Evolutionary conservation across 1,139 yeast genomes (phyloP).

Genomic region (Sugiyamaella japonica): DNA sequence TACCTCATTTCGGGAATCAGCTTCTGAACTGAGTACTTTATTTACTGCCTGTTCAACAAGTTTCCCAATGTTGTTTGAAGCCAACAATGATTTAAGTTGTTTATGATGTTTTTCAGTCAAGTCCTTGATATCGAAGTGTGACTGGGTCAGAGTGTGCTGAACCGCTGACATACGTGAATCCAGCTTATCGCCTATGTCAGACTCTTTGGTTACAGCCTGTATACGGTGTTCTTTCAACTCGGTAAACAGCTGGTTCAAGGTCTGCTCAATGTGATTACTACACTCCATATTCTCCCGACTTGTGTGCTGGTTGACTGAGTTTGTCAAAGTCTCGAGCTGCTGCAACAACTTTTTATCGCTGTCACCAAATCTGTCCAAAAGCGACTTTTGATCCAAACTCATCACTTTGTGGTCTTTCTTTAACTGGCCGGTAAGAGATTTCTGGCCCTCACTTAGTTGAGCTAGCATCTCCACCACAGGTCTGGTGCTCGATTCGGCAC

Average conservation of each 20-base stretch:
- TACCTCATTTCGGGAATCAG: background rate
- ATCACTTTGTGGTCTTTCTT: background rate
- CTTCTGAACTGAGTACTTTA: background rate
- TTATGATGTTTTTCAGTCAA: background rate
- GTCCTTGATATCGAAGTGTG: background rate
- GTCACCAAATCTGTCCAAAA: background rate
- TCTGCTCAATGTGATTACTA: background rate
- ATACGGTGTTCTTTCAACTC: background rate
- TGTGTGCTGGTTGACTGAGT: background rate
- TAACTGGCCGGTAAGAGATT: background rate
- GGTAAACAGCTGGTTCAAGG: background rate
- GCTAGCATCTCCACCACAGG: background rate
- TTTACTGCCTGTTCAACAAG: background rate
- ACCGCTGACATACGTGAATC: background rate
- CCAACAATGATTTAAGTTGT: background rate
- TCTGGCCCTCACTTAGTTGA: conserved; percentile 1
- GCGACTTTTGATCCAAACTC: background rate
- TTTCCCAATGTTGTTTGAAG: conserved; percentile 18
- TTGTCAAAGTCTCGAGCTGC: background rate
- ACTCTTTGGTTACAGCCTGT: no score
- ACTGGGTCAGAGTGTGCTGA: background rate
- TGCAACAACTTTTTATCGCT: background rate
- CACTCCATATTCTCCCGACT: background rate
- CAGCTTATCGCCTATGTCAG: background rate
- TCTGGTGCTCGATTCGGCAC: background rate